Conservation (phyloP, 345 rosid species). For the Sonneratia caseolaris region DNA sequence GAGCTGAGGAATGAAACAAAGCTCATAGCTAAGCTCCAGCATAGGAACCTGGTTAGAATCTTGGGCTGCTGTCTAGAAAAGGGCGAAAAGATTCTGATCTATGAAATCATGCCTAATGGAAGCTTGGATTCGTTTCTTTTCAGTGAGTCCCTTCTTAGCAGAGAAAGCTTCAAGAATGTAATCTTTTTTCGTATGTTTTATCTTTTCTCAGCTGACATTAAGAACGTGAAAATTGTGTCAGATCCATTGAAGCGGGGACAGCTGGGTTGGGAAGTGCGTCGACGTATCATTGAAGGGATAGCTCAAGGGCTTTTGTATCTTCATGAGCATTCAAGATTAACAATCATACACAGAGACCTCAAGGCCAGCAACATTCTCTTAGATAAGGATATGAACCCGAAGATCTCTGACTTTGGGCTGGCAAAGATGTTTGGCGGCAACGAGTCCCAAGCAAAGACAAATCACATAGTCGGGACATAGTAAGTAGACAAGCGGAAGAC, state of each 20-base stretch:
- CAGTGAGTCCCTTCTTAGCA: constrained; percentile 3
- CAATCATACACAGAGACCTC: constrained; percentile 37
- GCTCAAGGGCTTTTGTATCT: constrained; percentile 45
- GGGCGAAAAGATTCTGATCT: constrained; percentile 26
- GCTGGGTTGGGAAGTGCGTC: constrained; percentile 20
- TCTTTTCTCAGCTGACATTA: not conserved
- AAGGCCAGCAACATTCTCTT: constrained; percentile 25
- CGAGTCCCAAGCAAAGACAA: not conserved
- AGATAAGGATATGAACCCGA: constrained; percentile 23
- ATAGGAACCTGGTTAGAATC: constrained; percentile 32
- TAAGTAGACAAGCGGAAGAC: not conserved
- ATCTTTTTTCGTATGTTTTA: too few species aligned
- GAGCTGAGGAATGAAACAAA: constrained; percentile 33
- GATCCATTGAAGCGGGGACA: not conserved
- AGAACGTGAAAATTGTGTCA: not conserved
- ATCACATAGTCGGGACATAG: not conserved
- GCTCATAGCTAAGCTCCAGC: constrained; percentile 30
- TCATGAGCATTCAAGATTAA: constrained; percentile 38
- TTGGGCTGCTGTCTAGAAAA: constrained; percentile 22
- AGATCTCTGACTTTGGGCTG: constrained; percentile 34
- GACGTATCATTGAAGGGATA: constrained; percentile 28
- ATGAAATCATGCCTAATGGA: constrained; percentile 32
- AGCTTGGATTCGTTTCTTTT: constrained; percentile 31
- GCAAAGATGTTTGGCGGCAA: constrained; percentile 21
- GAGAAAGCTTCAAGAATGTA: too few species aligned